Base-by-base conservation (phyloP, 2,329 filamentous ascomycete species). In the Camillea tinctor region DNA sequence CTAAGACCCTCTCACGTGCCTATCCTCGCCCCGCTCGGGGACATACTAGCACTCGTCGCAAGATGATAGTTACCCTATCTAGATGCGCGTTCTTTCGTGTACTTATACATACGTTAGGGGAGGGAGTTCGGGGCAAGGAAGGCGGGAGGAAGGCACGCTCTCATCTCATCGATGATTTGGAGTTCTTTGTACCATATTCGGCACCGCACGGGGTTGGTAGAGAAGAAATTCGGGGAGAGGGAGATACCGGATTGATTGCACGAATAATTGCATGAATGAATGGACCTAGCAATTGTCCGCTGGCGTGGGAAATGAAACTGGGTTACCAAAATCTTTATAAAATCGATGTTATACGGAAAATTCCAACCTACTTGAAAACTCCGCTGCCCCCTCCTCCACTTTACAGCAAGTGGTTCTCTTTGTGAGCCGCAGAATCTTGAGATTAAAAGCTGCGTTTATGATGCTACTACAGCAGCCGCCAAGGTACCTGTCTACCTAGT, bases 171-270 rank as follows among this genome's bases (percentile, higher is more conserved):
- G n/a, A 20, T 49, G 60, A 61, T 55, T 22, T 48, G 48, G 52
- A 58, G 48, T 50, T 64, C 57, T 54, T 57, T 69, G 66, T 68
- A 67, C 49, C 26, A 70, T 67, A 70, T 60, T 60, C 62, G 50
- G 56, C 58, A 53, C 50, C 54, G n/a, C 49, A 60, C 56, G 59
- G 50, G 56, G 49, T 58, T 59, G 60, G 60, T 63, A 64, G 55
- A 64, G 55, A 61, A 56, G 54, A 52, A 55, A 44, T 58, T 60
- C 59, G 60, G 62, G 64, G 53, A 11, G 6, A 61, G 53, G 53
- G 36, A 56, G 60, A 58, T 22, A 3, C 26, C 24, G 50, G 26
- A 30, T 30, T 30, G 26, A 30, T 30, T 30, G 26, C 26, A 30
- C 13, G 26, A 2, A 9, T 30, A n/a, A n/a, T 62, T 65, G 65